Evolutionary conservation across 495 filamentous ascomycete species (phyloP).

Genomic region (Cetradonia linearis): DNA sequence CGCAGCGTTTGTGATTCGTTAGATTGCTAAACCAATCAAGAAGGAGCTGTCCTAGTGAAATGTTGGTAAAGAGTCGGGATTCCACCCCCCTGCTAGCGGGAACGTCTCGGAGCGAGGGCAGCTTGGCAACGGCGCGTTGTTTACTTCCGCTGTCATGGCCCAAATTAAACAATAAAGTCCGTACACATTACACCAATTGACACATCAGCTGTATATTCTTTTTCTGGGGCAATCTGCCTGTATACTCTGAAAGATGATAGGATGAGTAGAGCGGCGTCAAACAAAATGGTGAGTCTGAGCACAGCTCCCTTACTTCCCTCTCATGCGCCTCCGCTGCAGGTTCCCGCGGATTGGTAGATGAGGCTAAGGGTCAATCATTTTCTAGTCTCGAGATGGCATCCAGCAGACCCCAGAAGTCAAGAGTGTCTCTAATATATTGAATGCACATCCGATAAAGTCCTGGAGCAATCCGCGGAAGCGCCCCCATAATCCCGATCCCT

Average conservation of each 20-base stretch:
- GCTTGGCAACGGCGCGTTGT: conserved; percentile 15
- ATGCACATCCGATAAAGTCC: conserved; percentile 1
- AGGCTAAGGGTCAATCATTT: not conserved
- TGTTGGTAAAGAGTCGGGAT: no score
- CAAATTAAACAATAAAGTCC: not conserved
- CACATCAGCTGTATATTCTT: not conserved
- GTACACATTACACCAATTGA: not conserved
- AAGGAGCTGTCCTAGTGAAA: no score
- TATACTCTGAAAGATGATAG: not conserved
- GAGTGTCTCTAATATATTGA: not conserved
- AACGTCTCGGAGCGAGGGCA: not conserved
- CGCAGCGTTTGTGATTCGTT: no score
- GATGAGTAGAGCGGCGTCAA: not conserved
- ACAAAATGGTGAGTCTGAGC: conserved; percentile 8
- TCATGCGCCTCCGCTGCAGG: conserved; percentile 8
- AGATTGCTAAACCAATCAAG: no score
- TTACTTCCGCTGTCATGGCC: conserved; percentile 1
- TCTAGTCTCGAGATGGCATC: not conserved
- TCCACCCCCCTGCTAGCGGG: not conserved
- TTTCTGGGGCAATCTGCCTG: not conserved
- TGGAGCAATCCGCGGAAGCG: conserved; percentile 19
- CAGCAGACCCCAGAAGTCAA: not conserved
- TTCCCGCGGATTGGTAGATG: not conserved
- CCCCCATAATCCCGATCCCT: conserved; percentile 7
- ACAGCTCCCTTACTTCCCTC: not conserved